phyloP scores from a whole-genome alignment of 2,329 filamentous ascomycete species.

The Ophiostoma himal-ulmi region DNA sequence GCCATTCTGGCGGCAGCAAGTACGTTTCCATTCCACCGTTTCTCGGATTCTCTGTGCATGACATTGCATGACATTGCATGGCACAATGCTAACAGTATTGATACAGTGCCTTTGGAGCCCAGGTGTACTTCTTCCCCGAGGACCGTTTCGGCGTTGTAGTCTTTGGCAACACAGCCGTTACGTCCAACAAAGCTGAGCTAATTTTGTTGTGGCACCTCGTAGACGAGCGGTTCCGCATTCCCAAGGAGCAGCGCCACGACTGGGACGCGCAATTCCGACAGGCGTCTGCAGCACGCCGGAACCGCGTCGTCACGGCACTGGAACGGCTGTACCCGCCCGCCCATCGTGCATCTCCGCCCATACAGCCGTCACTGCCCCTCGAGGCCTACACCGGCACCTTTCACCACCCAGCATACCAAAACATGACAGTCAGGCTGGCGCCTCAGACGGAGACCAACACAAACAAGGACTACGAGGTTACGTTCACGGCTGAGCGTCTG shows the following conservation, averaged over 20 bases:
- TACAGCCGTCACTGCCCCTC: constrained; percentile 36
- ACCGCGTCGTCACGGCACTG: constrained; percentile 32
- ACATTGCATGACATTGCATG: not conserved
- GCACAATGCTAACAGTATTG: not conserved
- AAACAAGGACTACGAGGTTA: constrained; percentile 12
- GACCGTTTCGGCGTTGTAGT: constrained; percentile 39
- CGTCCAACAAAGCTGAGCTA: constrained; percentile 35
- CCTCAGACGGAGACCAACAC: not conserved
- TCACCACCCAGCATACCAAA: constrained; percentile 39
- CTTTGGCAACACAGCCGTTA: constrained; percentile 41
- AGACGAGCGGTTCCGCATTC: constrained; percentile 37
- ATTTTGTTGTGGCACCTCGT: constrained; percentile 38
- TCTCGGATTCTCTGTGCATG: not conserved
- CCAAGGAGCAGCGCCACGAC: constrained; percentile 34
- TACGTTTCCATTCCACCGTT: constrained; percentile 11
- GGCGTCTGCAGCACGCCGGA: not conserved
- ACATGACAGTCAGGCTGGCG: constrained; percentile 29
- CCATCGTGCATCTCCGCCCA: constrained; percentile 32
- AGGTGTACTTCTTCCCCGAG: constrained; percentile 42
- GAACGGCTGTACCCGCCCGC: constrained; percentile 35
- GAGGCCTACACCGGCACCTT: constrained; percentile 40
- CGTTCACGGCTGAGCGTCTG: constrained; percentile 28
- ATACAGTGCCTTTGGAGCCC: constrained; percentile 37
- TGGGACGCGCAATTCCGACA: constrained; percentile 32
- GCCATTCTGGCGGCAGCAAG: constrained; percentile 41